These are phyloP conservation scores for Komagataea norvegica DNA, from an alignment of 1,139 yeast genomes.

Conservation along the genomic window DNA sequence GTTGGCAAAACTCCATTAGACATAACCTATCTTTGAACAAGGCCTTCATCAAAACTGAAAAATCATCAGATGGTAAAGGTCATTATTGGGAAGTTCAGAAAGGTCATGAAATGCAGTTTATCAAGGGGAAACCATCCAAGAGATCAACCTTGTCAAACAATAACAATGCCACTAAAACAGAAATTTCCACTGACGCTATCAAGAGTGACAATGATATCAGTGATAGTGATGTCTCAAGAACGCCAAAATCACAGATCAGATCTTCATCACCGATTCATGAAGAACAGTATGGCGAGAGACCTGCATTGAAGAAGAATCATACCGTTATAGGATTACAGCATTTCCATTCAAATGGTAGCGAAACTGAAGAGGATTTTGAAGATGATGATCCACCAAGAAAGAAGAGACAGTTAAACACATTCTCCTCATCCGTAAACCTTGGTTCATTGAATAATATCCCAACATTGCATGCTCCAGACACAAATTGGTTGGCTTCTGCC, in stretches of 20 bases:
- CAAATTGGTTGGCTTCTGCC: constrained; percentile 36
- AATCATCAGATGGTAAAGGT: constrained; percentile 94
- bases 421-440: constrained; percentile 14
- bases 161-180: not conserved
- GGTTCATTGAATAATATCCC: constrained; percentile 31
- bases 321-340: constrained; percentile 34
- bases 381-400: constrained; percentile 17
- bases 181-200: constrained; percentile 2
- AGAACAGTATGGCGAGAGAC: constrained; percentile 17
- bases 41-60: constrained; percentile 85
- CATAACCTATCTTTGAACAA: constrained; percentile 81
- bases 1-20: constrained; percentile 92
- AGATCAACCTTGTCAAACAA: constrained; percentile 22
- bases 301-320: constrained; percentile 30
- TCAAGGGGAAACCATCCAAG: constrained; percentile 54
- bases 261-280: constrained; percentile 10
- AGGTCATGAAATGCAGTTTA: constrained; percentile 78
- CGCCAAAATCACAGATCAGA: constrained; percentile 23
- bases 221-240: constrained; percentile 13
- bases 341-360: constrained; percentile 12
- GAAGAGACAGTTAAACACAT: constrained; percentile 16
- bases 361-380: constrained; percentile 9
- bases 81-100: constrained; percentile 91
- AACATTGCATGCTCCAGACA: constrained; percentile 36
- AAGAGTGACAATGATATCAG: constrained; percentile 20